These are phyloP conservation scores for Uncinocarpus reesii DNA, from an alignment of 2,329 filamentous ascomycete genomes.

Conservation along the genomic window DNA sequence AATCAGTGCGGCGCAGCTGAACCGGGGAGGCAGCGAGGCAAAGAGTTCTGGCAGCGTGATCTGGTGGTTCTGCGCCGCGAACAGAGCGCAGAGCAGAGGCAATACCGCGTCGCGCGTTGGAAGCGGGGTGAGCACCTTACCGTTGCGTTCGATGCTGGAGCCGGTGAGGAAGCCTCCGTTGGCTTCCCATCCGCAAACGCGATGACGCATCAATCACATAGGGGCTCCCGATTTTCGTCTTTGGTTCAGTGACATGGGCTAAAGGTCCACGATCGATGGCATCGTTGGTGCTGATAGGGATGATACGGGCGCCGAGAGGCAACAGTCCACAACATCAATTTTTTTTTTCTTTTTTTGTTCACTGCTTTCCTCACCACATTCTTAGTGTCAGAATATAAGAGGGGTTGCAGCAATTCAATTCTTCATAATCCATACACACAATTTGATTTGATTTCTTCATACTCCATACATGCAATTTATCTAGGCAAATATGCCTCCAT, in stretches of 20 bases:
- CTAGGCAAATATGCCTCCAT: too few relatives aligned
- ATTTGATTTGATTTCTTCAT: too few relatives aligned
- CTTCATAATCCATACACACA: too few relatives aligned
- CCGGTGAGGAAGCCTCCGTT: background rate
- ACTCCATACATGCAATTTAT: too few relatives aligned
- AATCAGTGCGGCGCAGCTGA: background rate
- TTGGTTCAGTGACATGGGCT: background rate
- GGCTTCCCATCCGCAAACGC: background rate
- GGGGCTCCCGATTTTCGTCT: background rate
- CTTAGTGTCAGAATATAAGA: too few relatives aligned
- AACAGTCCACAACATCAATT: too few relatives aligned
- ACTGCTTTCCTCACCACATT: too few relatives aligned
- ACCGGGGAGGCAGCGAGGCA: background rate
- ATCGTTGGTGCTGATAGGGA: background rate
- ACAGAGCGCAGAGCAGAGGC: background rate
- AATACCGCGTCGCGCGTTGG: background rate
- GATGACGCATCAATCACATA: background rate
- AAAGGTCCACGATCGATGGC: background rate
- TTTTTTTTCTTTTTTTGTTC: too few relatives aligned
- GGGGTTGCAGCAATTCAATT: too few relatives aligned
- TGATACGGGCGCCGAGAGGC: background rate
- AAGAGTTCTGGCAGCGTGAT: background rate
- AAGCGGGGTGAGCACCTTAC: background rate
- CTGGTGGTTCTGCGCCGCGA: background rate
- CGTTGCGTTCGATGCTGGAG: background rate